Evolutionary conservation across 139 green algal species (phyloP).

Genomic region (Chlamydomonas sp.): DNA sequence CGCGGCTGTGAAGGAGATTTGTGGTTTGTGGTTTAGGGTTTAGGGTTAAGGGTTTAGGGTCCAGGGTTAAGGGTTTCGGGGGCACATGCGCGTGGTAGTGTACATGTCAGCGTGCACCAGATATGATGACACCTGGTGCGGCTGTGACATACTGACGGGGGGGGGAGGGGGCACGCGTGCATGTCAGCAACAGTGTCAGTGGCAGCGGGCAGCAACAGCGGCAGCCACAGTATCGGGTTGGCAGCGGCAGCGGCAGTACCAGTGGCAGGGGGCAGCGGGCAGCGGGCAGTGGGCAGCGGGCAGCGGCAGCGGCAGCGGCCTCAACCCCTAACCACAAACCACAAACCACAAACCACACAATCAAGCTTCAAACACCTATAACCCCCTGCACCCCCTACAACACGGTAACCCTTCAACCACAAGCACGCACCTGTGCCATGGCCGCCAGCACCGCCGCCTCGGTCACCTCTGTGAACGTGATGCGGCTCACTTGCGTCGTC

Average conservation of each 20-base stretch:
- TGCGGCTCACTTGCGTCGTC: slow-evolving; percentile 31
- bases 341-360: slow-evolving; percentile 1
- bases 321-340: no score
- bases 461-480: slow-evolving; percentile 83
- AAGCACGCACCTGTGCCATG: background rate
- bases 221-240: no score
- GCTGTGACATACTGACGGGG: background rate
- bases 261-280: background rate
- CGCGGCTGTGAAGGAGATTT: no score
- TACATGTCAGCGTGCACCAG: slow-evolving; percentile 90
- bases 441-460: slow-evolving; percentile 48
- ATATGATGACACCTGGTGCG: slow-evolving; percentile 32
- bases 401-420: background rate
- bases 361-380: no score
- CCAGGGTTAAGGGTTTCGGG: no score
- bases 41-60: no score
- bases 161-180: background rate
- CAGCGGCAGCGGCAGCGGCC: no score
- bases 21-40: no score
- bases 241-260: no score
- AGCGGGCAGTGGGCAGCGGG: no score
- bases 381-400: background rate
- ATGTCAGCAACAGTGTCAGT: slow-evolving; percentile 1
- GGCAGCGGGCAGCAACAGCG: no score
- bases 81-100: slow-evolving; percentile 77